phyloP scores from a whole-genome alignment of 345 rosid genomes.

The Citrus australasica region DNA sequence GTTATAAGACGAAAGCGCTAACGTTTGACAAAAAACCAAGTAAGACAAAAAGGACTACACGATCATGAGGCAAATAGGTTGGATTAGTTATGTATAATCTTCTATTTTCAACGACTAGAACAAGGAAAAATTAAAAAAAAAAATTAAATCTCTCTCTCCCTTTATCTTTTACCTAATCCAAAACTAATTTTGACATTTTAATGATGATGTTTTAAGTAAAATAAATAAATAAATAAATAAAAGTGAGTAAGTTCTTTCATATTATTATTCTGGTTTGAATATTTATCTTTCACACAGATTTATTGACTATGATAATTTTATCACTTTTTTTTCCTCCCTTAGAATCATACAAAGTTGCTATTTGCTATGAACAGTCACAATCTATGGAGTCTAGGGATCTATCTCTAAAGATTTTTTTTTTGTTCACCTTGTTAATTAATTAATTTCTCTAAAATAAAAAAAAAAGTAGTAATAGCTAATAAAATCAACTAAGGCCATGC shows the following conservation, averaged over 20 bases:
- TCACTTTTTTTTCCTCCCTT: too few relatives aligned
- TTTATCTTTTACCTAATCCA: conserved; percentile 4
- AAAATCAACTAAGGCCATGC: too few relatives aligned
- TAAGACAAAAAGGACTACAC: neutral
- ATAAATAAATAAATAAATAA: too few relatives aligned
- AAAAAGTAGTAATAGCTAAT: too few relatives aligned
- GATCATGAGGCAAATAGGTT: neutral
- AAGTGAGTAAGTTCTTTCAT: too few relatives aligned
- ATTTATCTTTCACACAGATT: neutral
- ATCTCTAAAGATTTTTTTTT: neutral
- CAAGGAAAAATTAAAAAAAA: rapidly evolving
- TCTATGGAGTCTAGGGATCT: neutral
- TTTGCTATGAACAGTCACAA: too few relatives aligned
- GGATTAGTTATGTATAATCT: neutral
- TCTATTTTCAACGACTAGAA: neutral
- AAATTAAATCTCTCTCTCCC: neutral
- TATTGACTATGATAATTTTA: neutral
- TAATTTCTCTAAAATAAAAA: neutral
- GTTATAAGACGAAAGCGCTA: neutral
- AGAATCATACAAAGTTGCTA: too few relatives aligned
- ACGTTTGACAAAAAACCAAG: conserved; percentile 5
- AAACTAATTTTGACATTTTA: neutral
- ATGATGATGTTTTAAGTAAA: neutral
- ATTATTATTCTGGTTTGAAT: neutral
- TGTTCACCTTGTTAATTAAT: too few relatives aligned